Conservation (phyloP, 192 early-diverging fungal genomes). For the Gamsiella multidivaricata region DNA sequence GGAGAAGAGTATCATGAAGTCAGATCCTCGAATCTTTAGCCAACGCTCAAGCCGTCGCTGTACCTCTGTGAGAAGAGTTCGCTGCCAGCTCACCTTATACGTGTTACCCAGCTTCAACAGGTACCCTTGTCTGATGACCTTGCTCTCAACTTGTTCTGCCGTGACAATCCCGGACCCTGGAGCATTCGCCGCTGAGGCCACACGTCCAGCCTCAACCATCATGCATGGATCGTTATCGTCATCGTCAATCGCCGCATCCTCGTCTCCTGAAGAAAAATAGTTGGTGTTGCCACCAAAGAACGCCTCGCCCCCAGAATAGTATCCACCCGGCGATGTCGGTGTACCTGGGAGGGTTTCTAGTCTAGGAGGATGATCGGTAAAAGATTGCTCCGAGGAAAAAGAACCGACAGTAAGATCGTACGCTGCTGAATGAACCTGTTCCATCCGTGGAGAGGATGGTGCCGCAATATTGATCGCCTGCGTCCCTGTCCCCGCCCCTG, state of each 20-base stretch:
- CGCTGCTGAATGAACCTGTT: conserved; percentile 18
- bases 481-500: no score
- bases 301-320: conserved; percentile 31
- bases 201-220: conserved; percentile 24
- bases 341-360: conserved; percentile 9
- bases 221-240: background rate
- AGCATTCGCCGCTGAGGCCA: conserved; percentile 29
- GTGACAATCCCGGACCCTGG: conserved; percentile 42
- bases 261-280: conserved; percentile 23
- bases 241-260: no score
- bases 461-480: conserved; percentile 22
- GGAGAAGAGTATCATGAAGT: background rate
- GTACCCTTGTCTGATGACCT: conserved; percentile 61
- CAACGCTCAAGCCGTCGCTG: background rate
- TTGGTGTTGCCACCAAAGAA: conserved; percentile 4
- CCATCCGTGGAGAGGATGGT: conserved; percentile 31
- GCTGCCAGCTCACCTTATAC: conserved; percentile 61
- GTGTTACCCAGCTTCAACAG: conserved; percentile 63
- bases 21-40: no score
- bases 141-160: conserved; percentile 56
- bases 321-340: conserved; percentile 25
- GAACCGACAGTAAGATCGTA: conserved; percentile 13
- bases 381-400: conserved; percentile 21
- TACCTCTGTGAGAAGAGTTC: no score
- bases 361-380: background rate